These are phyloP conservation scores for Scleroderma citrinum DNA, from an alignment of 768 basidiomycete species.

Conservation along the genomic window DNA sequence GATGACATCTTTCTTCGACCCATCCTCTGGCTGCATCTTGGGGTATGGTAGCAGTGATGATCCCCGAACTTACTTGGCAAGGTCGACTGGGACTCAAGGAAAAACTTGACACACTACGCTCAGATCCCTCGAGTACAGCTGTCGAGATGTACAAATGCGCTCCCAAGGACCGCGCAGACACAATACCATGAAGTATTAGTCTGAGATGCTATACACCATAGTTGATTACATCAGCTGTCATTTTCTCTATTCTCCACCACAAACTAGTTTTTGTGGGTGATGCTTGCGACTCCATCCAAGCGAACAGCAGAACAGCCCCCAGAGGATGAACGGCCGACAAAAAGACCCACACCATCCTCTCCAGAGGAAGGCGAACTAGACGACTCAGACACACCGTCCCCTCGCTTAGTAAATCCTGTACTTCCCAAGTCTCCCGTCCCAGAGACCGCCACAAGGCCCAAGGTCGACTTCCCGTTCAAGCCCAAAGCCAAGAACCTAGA, in stretches of 20 bases:
- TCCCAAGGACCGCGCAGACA: too few relatives aligned
- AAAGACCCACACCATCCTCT: constrained; percentile 52
- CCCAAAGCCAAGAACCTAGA: constrained; percentile 35
- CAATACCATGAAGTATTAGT: background rate
- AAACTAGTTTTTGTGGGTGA: background rate
- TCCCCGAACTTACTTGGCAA: too few relatives aligned
- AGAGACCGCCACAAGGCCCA: constrained; percentile 31
- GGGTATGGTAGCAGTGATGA: too few relatives aligned
- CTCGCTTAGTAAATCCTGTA: constrained; percentile 16
- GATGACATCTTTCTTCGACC: constrained; percentile 22
- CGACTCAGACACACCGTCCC: constrained; percentile 35
- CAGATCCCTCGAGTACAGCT: too few relatives aligned
- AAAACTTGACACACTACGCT: too few relatives aligned
- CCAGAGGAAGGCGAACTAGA: constrained; percentile 84
- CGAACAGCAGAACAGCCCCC: constrained; percentile 54
- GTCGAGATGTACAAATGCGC: too few relatives aligned
- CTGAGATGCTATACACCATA: too few relatives aligned
- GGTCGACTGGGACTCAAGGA: too few relatives aligned
- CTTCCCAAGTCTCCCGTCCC: constrained; percentile 27
- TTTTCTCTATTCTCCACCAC: constrained; percentile 2
- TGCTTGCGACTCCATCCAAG: constrained; percentile 35
- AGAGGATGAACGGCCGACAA: constrained; percentile 42
- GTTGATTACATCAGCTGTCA: constrained; percentile 8
- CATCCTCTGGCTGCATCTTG: background rate
- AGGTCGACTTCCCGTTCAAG: constrained; percentile 77